Evolutionary conservation across 23 red algal genomes (phyloP), one percentile per base, ranked within the genome.

Genomic region (Porphyridium purpureum): DNA sequence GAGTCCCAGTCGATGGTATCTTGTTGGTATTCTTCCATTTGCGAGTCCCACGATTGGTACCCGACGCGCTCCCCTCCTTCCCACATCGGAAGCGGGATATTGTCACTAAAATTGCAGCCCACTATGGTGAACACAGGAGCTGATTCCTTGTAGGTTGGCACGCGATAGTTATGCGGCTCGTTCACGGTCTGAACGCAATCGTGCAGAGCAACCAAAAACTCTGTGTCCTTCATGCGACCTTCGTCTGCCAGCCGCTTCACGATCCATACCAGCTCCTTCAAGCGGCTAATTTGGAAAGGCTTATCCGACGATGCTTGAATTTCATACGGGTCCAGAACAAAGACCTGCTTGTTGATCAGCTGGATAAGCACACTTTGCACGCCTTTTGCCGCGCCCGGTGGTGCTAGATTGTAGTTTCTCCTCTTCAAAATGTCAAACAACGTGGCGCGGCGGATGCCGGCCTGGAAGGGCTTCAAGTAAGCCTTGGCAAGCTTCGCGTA

Each of bases 161-260:
- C 75, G 54, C 79, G 29, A 36, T 85, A 85, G 5, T 35, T 67
- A 47, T 78, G 67, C 51, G 72, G 53, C 42, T 50, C 31, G 46
- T 59, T 75, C 21, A 98, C 90, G 4, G 90, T 98, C 33, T 98
- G 90, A 33, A 98, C 90, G 21, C 90, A 98, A 35, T 98, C 90
- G 57, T 98, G 90, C 33, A 98, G 59, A 40, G 84, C 69, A n/a
- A 93, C 60, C 9, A 93, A 50, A 47, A 93, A 80, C 49, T 93
- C 84, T 15, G 76, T 81, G 41, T 93, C 57, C 1, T 53, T 72
- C 29, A 81, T 55, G 29, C 59, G 73, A 11, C 71, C 63, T 24
- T 48, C 62, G 29, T 72, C 65, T 7, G 76, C 66, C 34, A 80
- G 53, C 9, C 72, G 50, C 26, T 53, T 67, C 26, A 93, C 40